Evolutionary conservation across 306 rosid species (phyloP), one percentile per base, ranked within the genome.

Genomic region (Fragaria iinumae): DNA sequence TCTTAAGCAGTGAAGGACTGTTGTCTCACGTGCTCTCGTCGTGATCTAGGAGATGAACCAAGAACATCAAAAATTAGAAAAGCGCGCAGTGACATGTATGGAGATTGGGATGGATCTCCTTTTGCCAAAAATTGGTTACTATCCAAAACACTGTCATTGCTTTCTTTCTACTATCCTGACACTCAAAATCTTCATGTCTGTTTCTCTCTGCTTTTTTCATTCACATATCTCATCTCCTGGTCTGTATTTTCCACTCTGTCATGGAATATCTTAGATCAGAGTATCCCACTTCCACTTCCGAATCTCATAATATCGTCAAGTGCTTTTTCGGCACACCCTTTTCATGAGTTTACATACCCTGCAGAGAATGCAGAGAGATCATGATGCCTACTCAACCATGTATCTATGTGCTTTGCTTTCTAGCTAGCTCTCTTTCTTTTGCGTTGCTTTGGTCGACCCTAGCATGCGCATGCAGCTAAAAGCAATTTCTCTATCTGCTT

Each of bases 61-160:
- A 43, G 2, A 41, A 7, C 71, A 53, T 53, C 56, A 38, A 32
- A 73, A 63, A 38, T 32, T 66, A 76, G 49, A 77, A 55, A 69
- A 71, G 64, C 56, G 56, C 57, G 48, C 65, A 27, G 2, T 8
- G 11, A 43, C 8, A 43, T 43, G 11, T 72, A 56, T 72, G 66
- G 66, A 57, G 57, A 74, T 72, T 39, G 25, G 53, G 67, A 50
- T 73, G 59, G 25, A 27, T 63, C 62, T 78, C 38, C 67, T 18
- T 72, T 72, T 16, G 12, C 86, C 75, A 66, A 52, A 52, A 84
- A 77, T 53, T 73, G 78, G 83, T 79, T 82, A 70, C 63, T 65
- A 73, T 86, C 77, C 83, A 73, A 79, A 55, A 45, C 5, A 12
- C 20, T 7, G 52, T 62, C 82, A 36, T 21, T 76, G 73, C 72